phyloP scores from a whole-genome alignment of 2,329 filamentous ascomycete genomes.

The Talaromyces sp. region DNA sequence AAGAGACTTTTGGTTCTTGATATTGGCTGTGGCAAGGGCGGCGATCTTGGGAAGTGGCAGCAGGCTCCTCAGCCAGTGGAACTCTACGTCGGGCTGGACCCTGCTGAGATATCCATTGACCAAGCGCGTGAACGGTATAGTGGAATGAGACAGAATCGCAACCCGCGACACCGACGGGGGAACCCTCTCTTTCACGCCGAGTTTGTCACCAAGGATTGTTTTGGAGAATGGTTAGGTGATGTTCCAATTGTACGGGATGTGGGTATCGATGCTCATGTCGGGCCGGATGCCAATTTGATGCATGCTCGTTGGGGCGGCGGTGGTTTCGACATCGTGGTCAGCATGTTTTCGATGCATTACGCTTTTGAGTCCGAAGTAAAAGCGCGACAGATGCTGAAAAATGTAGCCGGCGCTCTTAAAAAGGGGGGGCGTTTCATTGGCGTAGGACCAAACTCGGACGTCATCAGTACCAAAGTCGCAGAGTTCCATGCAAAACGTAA shows the following conservation, averaged over 20 bases:
- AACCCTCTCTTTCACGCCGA: constrained; percentile 71
- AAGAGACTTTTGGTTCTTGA: constrained; percentile 77
- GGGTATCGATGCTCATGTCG: constrained; percentile 72
- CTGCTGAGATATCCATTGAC: constrained; percentile 84
- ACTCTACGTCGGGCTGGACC: constrained; percentile 90
- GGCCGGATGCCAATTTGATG: constrained; percentile 48
- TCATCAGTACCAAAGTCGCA: constrained; percentile 73
- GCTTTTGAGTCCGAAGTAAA: constrained; percentile 91
- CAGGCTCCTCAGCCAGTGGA: constrained; percentile 85
- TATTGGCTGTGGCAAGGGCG: constrained; percentile 94
- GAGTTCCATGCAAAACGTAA: constrained; percentile 61
- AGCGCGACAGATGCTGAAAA: constrained; percentile 84
- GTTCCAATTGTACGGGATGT: constrained; percentile 78
- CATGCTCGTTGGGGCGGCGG: constrained; percentile 64
- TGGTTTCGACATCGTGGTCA: constrained; percentile 92
- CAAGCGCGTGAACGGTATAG: constrained; percentile 83
- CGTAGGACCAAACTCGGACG: constrained; percentile 93
- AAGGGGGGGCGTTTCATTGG: constrained; percentile 94
- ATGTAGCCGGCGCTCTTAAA: constrained; percentile 83
- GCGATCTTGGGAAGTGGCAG: constrained; percentile 94
- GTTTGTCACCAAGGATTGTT: constrained; percentile 90
- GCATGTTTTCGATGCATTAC: constrained; percentile 99
- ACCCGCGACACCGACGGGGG: constrained; percentile 49
- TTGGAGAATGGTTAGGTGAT: constrained; percentile 74
- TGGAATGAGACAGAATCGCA: constrained; percentile 55